Conservation (phyloP, 106 monocot species). For the Acanthochlamys bracteata region DNA sequence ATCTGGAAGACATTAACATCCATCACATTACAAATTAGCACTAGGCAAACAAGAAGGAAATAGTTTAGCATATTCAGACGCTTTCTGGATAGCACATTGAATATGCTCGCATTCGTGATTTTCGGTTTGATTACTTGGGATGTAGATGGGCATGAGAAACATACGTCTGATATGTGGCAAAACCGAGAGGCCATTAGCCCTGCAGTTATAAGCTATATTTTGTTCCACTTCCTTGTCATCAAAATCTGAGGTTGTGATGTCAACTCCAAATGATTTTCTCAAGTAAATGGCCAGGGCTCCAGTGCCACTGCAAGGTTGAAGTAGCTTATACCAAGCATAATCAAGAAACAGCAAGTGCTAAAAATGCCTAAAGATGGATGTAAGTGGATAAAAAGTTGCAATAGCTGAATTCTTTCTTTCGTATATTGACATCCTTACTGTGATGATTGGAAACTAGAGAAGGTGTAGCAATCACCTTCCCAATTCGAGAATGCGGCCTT, state of each 20-base stretch:
- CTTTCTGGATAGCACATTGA: too few relatives aligned
- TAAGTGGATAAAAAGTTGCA: not conserved
- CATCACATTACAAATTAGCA: too few relatives aligned
- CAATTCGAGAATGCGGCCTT: constrained; percentile 68
- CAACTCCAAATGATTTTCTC: constrained; percentile 51
- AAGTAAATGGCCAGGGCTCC: constrained; percentile 91
- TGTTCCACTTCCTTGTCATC: constrained; percentile 82
- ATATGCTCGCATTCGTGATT: not conserved
- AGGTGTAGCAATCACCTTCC: constrained; percentile 52
- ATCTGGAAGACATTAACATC: too few relatives aligned
- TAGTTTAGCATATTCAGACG: too few relatives aligned
- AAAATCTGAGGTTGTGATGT: constrained; percentile 92
- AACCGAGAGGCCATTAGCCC: constrained; percentile 45
- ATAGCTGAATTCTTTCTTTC: not conserved
- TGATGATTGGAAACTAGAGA: not conserved
- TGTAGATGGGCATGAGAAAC: constrained; percentile 12
- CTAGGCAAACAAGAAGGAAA: too few relatives aligned
- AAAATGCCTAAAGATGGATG: too few relatives aligned
- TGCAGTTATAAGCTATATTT: constrained; percentile 86
- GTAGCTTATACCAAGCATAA: not conserved
- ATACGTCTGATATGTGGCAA: constrained; percentile 88
- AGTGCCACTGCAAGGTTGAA: constrained; percentile 53
- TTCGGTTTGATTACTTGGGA: not conserved
- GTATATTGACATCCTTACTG: not conserved
- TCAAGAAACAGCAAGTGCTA: not conserved